Conservation (phyloP, 352 stramenopile genomes). For the Phytophthora pseudosyringae region DNA sequence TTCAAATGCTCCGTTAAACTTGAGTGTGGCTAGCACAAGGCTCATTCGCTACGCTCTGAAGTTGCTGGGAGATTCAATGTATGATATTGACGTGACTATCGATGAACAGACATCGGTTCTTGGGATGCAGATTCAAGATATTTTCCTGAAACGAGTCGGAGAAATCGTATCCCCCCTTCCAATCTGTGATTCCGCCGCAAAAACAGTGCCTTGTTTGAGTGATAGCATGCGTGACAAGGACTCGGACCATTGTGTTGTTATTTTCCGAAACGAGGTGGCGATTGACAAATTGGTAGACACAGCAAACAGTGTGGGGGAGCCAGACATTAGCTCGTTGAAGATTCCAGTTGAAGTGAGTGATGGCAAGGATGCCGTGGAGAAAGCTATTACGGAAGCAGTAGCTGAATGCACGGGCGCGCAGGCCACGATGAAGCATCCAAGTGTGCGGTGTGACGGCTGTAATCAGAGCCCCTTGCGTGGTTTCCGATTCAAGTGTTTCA, state of each 20-base stretch:
- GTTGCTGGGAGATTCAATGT: constrained; percentile 33
- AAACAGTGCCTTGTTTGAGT: not conserved
- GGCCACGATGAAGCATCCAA: constrained; percentile 55
- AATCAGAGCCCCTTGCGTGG: constrained; percentile 72
- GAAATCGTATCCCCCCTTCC: constrained; percentile 33
- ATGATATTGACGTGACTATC: constrained; percentile 26
- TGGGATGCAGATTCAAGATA: constrained; percentile 36
- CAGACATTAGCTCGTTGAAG: constrained; percentile 47
- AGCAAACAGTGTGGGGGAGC: constrained; percentile 43
- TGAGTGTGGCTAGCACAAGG: constrained; percentile 23
- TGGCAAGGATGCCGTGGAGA: constrained; percentile 31
- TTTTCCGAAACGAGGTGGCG: constrained; percentile 57
- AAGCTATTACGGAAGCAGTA: constrained; percentile 31
- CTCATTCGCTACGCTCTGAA: constrained; percentile 33
- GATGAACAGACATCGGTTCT: constrained; percentile 17
- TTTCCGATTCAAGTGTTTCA: constrained; percentile 82
- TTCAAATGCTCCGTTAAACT: constrained; percentile 2
- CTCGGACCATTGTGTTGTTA: constrained; percentile 47
- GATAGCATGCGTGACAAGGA: not conserved
- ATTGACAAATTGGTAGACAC: constrained; percentile 54
- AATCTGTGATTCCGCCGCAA: not conserved
- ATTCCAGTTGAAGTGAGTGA: constrained; percentile 33
- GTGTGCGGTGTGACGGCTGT: constrained; percentile 82
- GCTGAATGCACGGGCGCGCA: constrained; percentile 33
- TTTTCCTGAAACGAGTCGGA: constrained; percentile 45